Evolutionary conservation across 305 asterid species (phyloP).

Genomic region (Rubia tinctorum): DNA sequence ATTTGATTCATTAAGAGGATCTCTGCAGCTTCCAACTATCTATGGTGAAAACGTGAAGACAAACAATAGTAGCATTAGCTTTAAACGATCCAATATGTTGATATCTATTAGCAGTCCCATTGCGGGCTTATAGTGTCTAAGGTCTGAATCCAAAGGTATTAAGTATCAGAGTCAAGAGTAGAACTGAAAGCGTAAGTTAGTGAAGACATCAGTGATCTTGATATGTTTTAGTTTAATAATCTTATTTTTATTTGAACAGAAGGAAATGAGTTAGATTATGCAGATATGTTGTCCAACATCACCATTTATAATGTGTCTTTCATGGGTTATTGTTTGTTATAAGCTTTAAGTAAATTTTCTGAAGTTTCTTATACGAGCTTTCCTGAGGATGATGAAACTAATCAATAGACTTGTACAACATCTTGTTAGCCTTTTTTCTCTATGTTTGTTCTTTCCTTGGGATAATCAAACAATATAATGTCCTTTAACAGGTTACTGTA

Average conservation of each 20-base stretch:
- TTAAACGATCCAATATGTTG: not conserved
- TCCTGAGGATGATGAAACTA: not conserved
- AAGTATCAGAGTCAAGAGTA: not conserved
- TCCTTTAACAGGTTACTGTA: constrained; percentile 56
- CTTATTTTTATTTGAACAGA: not conserved
- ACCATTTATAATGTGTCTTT: not conserved
- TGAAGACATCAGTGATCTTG: not conserved
- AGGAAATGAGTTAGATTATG: not conserved
- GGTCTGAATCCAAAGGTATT: not conserved
- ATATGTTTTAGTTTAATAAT: not conserved
- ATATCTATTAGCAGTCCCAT: not conserved
- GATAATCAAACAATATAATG: not conserved
- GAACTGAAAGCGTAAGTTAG: no score
- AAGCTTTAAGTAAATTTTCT: not conserved
- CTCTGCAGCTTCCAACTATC: not conserved
- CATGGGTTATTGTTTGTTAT: not conserved
- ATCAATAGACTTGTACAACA: not conserved
- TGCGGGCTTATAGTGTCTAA: not conserved
- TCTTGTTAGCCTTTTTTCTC: not conserved
- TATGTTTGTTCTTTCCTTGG: not conserved
- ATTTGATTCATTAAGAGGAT: not conserved
- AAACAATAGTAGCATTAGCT: not conserved
- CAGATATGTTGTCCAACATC: not conserved
- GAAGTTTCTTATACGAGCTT: not conserved
- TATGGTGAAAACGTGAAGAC: not conserved